Evolutionary conservation across 768 basidiomycete species (phyloP).

Genomic region (Myochromella boudieri): DNA sequence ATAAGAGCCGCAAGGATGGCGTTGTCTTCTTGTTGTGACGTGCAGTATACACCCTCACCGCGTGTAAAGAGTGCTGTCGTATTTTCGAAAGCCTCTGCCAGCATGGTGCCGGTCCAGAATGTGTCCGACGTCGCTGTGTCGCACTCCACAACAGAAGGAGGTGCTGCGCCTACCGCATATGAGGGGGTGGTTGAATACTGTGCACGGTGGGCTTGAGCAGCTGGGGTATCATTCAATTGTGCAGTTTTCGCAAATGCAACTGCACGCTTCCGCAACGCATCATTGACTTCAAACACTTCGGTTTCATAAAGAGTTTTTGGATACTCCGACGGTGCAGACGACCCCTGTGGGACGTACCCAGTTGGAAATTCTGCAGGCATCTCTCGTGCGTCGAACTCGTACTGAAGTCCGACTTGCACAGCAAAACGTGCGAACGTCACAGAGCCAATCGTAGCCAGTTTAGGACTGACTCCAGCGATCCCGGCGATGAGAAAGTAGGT

Average conservation of each 20-base stretch:
- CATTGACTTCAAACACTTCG: slow-evolving; percentile 13
- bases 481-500: slow-evolving; percentile 15
- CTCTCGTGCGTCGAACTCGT: slow-evolving; percentile 15
- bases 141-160: slow-evolving; percentile 13
- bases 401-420: slow-evolving; percentile 14
- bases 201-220: slow-evolving; percentile 7
- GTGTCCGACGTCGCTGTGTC: slow-evolving; percentile 14
- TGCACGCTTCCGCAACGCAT: slow-evolving; percentile 12
- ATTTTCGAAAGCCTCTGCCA: slow-evolving; percentile 14
- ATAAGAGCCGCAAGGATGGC: slow-evolving; percentile 8
- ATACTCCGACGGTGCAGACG: slow-evolving; percentile 9
- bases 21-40: slow-evolving; percentile 15
- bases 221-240: slow-evolving; percentile 1
- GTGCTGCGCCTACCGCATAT: slow-evolving; percentile 6
- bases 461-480: slow-evolving; percentile 13
- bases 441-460: slow-evolving; percentile 13
- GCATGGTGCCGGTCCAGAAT: slow-evolving; percentile 11
- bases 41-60: slow-evolving; percentile 13
- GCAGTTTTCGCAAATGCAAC: slow-evolving; percentile 8
- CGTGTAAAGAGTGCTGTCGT: slow-evolving; percentile 12
- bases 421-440: slow-evolving; percentile 14
- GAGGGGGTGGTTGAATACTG: slow-evolving; percentile 2
- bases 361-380: slow-evolving; percentile 13
- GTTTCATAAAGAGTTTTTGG: slow-evolving; percentile 9
- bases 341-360: slow-evolving; percentile 13